These are phyloP conservation scores for Wickerhamiella parazyma DNA, from an alignment of 805 yeast genomes.

Conservation along the genomic window DNA sequence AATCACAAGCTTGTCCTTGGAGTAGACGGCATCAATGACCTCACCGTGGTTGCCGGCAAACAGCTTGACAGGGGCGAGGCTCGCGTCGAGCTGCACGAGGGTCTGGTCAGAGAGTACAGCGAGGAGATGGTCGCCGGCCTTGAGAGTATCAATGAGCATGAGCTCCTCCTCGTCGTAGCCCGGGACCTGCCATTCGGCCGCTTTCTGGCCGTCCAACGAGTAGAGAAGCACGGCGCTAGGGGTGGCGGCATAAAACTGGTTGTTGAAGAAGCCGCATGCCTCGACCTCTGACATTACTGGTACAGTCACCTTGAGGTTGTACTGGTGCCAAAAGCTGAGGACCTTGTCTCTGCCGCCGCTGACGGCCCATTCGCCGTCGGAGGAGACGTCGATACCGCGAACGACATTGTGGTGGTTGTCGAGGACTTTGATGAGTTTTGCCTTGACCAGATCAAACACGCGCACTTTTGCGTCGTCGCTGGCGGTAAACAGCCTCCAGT, in stretches of 20 bases:
- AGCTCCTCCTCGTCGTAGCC: conserved; percentile 16
- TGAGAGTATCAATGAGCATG: conserved; percentile 5
- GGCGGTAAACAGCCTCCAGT: conserved; percentile 74
- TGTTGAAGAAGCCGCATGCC: conserved; percentile 25
- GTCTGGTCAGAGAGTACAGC: conserved; percentile 66
- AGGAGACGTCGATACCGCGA: conserved; percentile 61
- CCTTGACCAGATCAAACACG: conserved; percentile 52
- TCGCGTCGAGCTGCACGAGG: conserved; percentile 36
- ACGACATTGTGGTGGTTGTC: conserved; percentile 76
- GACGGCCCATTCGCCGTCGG: conserved; percentile 41
- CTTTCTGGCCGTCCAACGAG: conserved; percentile 16
- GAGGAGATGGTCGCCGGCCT: conserved; percentile 10
- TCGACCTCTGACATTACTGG: conserved; percentile 47
- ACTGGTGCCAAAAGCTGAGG: conserved; percentile 37
- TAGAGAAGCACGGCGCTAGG: conserved; percentile 14
- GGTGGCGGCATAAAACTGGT: conserved; percentile 15
- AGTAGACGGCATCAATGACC: conserved; percentile 51
- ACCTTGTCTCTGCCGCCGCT: conserved; percentile 88
- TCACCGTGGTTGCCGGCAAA: conserved; percentile 93
- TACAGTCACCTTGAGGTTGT: conserved; percentile 47
- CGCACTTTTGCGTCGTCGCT: conserved; percentile 42
- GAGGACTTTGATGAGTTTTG: conserved; percentile 49
- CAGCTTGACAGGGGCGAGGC: conserved; percentile 16
- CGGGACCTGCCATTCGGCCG: conserved; percentile 13
- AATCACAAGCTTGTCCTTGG: conserved; percentile 63